Evolutionary conservation across 2,329 filamentous ascomycete genomes (phyloP).

Genomic region (Neoscytalidium dimidiatum): DNA sequence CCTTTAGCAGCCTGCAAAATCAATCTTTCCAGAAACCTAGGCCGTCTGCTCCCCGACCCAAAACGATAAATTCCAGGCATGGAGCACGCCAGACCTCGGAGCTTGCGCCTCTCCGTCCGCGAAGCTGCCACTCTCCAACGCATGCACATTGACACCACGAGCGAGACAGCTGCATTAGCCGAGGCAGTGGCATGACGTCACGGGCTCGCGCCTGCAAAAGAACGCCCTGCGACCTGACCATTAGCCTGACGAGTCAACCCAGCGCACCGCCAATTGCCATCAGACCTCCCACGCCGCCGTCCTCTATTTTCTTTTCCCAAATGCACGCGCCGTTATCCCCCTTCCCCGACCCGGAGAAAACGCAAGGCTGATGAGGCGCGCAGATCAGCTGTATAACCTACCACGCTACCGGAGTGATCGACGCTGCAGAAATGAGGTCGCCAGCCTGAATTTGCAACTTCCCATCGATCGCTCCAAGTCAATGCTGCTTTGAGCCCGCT

Average conservation of each 20-base stretch:
- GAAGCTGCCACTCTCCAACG: too few species aligned
- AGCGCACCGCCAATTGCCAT: not conserved
- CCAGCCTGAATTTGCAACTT: not conserved
- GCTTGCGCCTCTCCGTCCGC: too few species aligned
- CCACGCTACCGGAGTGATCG: constrained; percentile 3
- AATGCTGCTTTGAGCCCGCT: not conserved
- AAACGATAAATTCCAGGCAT: too few species aligned
- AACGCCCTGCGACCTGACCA: not conserved
- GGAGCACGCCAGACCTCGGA: too few species aligned
- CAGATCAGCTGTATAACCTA: not conserved
- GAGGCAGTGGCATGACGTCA: not conserved
- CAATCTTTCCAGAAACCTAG: too few species aligned
- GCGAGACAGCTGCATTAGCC: not conserved
- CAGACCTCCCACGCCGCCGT: too few species aligned
- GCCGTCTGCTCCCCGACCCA: too few species aligned
- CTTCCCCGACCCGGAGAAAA: not conserved
- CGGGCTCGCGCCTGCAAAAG: not conserved
- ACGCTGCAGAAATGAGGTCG: not conserved
- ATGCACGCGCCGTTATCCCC: not conserved
- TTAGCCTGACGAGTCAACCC: not conserved
- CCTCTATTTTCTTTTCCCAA: not conserved
- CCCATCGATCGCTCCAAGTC: not conserved
- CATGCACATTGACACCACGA: too few species aligned
- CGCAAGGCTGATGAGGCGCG: not conserved
- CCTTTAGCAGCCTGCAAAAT: too few species aligned